Evolutionary conservation across 805 yeast genomes (phyloP).

Genomic region (Candida suzukii): DNA sequence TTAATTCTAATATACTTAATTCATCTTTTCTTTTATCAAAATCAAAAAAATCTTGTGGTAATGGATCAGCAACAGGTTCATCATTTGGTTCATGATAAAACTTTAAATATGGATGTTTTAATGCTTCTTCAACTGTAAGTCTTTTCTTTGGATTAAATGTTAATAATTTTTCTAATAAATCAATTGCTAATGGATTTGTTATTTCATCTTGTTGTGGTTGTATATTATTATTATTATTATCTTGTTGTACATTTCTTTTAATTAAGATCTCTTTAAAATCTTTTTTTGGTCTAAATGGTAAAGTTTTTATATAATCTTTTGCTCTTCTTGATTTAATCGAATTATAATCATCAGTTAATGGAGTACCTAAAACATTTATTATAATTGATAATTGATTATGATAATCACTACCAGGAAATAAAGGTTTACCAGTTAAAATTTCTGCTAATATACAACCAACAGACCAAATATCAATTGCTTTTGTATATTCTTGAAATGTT

Average conservation of each 20-base stretch:
- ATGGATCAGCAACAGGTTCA: constrained; percentile 80
- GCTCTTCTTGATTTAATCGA: constrained; percentile 77
- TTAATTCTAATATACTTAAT: constrained; percentile 67
- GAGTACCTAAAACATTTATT: constrained; percentile 83
- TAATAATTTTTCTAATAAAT: constrained; percentile 59
- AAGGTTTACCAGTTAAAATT: constrained; percentile 75
- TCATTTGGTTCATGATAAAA: constrained; percentile 94
- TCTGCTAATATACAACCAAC: constrained; percentile 96
- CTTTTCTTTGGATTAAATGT: constrained; percentile 80
- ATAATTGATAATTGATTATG: constrained; percentile 84
- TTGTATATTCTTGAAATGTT: constrained; percentile 86
- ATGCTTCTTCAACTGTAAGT: constrained; percentile 77
- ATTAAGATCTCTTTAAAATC: constrained; percentile 44
- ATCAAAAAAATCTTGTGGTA: constrained; percentile 82
- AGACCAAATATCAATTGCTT: constrained; percentile 95
- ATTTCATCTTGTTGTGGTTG: constrained; percentile 21
- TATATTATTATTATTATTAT: not conserved
- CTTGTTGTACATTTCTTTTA: not conserved
- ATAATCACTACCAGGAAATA: constrained; percentile 92
- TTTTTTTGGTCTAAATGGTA: constrained; percentile 63
- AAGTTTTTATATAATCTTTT: constrained; percentile 74
- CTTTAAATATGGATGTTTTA: constrained; percentile 76
- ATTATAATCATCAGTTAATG: constrained; percentile 68
- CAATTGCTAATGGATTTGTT: constrained; percentile 63
- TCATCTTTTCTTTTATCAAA: constrained; percentile 83